Evolutionary conservation across 208 protist genomes (phyloP).

Genomic region (Trypanosoma rangeli): DNA sequence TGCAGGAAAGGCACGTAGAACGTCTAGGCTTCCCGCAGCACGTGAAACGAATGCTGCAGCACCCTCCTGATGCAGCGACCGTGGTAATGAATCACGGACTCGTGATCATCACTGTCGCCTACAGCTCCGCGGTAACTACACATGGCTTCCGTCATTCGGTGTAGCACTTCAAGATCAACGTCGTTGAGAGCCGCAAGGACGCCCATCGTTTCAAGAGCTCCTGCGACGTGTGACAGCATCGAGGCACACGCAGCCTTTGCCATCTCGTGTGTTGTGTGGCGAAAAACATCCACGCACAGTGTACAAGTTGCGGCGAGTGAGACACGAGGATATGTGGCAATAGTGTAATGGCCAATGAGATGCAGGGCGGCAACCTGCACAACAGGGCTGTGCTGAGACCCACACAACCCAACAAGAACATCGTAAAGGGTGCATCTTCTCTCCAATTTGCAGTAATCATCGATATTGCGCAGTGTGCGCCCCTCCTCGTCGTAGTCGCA

Average conservation of each 20-base stretch:
- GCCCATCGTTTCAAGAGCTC: conserved; percentile 12
- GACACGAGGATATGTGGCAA: conserved; percentile 55
- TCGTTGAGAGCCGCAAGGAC: conserved; percentile 15
- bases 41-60: conserved; percentile 4
- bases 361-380: conserved; percentile 79
- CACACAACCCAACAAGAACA: conserved; percentile 43
- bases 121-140: conserved; percentile 10
- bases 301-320: conserved; percentile 36
- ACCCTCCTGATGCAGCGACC: conserved; percentile 38
- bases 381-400: conserved; percentile 22
- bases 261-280: conserved; percentile 61
- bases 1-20: neutral
- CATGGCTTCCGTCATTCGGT: conserved; percentile 14
- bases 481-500: conserved; percentile 77
- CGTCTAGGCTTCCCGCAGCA: neutral
- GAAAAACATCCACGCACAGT: conserved; percentile 77
- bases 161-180: conserved; percentile 14
- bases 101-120: conserved; percentile 27
- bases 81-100: conserved; percentile 63
- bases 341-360: conserved; percentile 50
- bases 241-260: conserved; percentile 77
- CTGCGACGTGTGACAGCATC: conserved; percentile 35
- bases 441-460: conserved; percentile 33
- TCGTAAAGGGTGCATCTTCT: conserved; percentile 37
- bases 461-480: conserved; percentile 72